Conservation (phyloP, 2,329 filamentous ascomycete species). For the Xylaria sp. region DNA sequence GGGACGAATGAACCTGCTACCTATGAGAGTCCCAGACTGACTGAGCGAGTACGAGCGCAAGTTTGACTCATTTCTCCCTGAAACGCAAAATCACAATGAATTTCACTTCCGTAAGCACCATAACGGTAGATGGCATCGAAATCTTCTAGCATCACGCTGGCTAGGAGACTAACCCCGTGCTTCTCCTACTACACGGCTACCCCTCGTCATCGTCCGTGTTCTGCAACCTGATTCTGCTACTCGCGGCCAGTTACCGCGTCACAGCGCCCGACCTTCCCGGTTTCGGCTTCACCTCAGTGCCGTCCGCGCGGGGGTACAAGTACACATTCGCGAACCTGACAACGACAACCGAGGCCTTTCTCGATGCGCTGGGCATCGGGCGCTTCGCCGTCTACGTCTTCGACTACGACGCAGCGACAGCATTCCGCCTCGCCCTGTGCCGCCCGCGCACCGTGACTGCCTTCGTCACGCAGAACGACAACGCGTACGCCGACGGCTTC, state of each 20-base stretch:
- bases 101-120: slow-evolving; percentile 4
- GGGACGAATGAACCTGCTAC: no score
- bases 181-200: slow-evolving; percentile 51
- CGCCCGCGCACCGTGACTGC: slow-evolving; percentile 51
- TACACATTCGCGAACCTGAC: slow-evolving; percentile 60
- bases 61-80: background rate
- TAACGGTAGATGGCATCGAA: slow-evolving; percentile 40
- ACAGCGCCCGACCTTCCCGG: slow-evolving; percentile 63
- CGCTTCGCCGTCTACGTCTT: slow-evolving; percentile 62
- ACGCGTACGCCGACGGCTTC: slow-evolving; percentile 61
- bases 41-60: no score
- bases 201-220: slow-evolving; percentile 48
- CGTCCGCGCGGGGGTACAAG: slow-evolving; percentile 44
- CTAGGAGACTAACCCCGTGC: slow-evolving; percentile 34
- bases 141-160: slow-evolving; percentile 47
- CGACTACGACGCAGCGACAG: slow-evolving; percentile 63
- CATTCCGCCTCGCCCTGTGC: slow-evolving; percentile 54
- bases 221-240: slow-evolving; percentile 47
- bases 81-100: background rate
- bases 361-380: slow-evolving; percentile 48
- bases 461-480: slow-evolving; percentile 63
- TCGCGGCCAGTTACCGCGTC: slow-evolving; percentile 43
- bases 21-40: no score
- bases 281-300: slow-evolving; percentile 59
- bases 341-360: slow-evolving; percentile 50